Conservation (phyloP, 2,329 filamentous ascomycete species). For the Arachnomyces sp. region DNA sequence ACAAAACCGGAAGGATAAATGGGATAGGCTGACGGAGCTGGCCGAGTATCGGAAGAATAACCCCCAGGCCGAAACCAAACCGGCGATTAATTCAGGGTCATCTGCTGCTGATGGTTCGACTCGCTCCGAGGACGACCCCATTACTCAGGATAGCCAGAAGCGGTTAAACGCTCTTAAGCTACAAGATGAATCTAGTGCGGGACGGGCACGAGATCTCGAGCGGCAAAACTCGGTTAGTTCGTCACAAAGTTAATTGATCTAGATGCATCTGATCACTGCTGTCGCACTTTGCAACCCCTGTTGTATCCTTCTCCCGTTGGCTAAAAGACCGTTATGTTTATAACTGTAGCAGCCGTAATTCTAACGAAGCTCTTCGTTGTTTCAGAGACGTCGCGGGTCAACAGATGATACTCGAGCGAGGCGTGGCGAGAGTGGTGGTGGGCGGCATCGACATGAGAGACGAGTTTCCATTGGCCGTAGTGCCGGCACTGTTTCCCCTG, state of each 20-base stretch:
- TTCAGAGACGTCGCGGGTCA: conserved; percentile 40
- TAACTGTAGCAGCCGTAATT: conserved; percentile 38
- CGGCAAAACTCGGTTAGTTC: conserved; percentile 40
- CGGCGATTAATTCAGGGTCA: conserved; percentile 32
- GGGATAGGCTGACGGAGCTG: conserved; percentile 77
- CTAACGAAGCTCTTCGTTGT: conserved; percentile 39
- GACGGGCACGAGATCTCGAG: conserved; percentile 31
- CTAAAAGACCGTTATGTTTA: conserved; percentile 31
- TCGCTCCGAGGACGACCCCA: conserved; percentile 63
- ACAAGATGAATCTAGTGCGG: conserved; percentile 59
- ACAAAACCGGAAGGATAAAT: conserved; percentile 73
- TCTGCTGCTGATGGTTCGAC: conserved; percentile 39
- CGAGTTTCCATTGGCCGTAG: conserved; percentile 31
- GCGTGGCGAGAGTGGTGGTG: conserved; percentile 32
- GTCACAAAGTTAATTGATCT: conserved; percentile 21
- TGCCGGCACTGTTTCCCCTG: conserved; percentile 25
- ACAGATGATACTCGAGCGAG: conserved; percentile 29
- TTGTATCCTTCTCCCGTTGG: conserved; percentile 10
- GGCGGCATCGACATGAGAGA: conserved; percentile 33
- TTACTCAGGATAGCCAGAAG: conserved; percentile 76
- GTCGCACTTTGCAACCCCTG: conserved; percentile 11
- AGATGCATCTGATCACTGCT: conserved; percentile 16
- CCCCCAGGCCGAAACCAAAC: conserved; percentile 16
- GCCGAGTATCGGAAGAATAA: conserved; percentile 36
- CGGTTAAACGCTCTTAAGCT: conserved; percentile 83